phyloP scores from a whole-genome alignment of 495 filamentous ascomycete genomes.

The Elasticomyces elasticus region DNA sequence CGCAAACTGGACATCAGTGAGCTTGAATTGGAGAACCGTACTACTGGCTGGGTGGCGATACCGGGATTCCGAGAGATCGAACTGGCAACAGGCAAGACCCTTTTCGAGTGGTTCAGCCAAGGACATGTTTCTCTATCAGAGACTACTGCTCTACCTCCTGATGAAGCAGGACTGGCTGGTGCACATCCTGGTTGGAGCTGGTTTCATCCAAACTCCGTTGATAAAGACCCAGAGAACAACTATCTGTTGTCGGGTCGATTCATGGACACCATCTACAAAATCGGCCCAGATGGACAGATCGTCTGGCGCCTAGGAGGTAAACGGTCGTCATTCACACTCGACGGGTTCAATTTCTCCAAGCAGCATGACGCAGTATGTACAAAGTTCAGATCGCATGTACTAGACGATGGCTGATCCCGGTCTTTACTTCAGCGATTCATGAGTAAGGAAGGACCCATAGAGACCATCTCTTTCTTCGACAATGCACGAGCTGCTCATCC shows the following conservation, averaged over 20 bases:
- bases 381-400: neutral
- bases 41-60: neutral
- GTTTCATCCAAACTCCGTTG: slow-evolving; percentile 20
- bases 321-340: neutral
- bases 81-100: too few species aligned
- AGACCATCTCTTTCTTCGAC: too few species aligned
- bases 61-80: too few species aligned
- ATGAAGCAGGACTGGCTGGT: too few species aligned
- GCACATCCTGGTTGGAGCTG: neutral
- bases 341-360: slow-evolving; percentile 5
- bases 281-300: slow-evolving; percentile 10
- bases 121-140: neutral
- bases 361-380: slow-evolving; percentile 9
- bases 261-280: slow-evolving; percentile 9
- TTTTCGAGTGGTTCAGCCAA: too few species aligned
- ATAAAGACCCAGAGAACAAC: slow-evolving; percentile 15
- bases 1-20: neutral
- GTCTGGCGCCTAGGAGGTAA: slow-evolving; percentile 22
- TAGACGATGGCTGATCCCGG: neutral
- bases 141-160: neutral
- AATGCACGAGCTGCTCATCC: too few species aligned
- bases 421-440: too few species aligned
- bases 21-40: neutral
- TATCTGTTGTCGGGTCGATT: slow-evolving; percentile 19
- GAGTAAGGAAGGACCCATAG: too few species aligned